Evolutionary conservation across 768 basidiomycete species (phyloP), one percentile per base, ranked within the genome.

Genomic region (Mycena pura): DNA sequence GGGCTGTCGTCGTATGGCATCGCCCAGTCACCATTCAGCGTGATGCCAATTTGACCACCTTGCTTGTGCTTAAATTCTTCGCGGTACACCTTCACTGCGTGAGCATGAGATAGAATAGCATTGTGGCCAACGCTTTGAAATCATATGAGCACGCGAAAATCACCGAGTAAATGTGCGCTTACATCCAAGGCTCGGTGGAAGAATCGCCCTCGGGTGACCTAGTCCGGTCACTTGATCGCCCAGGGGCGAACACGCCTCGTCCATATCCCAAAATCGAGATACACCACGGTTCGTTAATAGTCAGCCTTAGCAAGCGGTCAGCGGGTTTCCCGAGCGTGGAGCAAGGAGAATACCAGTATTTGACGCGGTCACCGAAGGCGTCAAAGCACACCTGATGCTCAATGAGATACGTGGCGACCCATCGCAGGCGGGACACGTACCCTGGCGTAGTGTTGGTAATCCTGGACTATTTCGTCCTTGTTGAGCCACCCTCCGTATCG

Each of bases 261-360:
- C 86, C 86, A 68, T 90, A 88, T n/a, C 90, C 89, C 46, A 88
- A 76, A 66, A 89, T 79, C 48, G 89, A 82, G 50, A 87, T 80
- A 70, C 86, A 86, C 88, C 86, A 89, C 0, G 89, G 89, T 76
- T 93, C 90, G 71, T 92, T 91, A 74, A 91, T 78, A 3, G 89
- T 91, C 47, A 91, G 72, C 87, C 86, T 87, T 63, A 29, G 19
- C 10, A 7, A 28, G 38, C 49, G 47, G 52, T 44, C 44, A 57
- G 46, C 19, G 24, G 49, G 39, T 50, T 57, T 13, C 38, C 28
- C 36, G 40, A 56, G 36, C n/a, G 45, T 65, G 27, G 45, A 69
- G 63, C 32, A n/a, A n/a, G 62, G 64, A 61, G 70, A 72, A 40
- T 65, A 86, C 91, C 90, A 91, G 72, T 89, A 77, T 73, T 90